Percentiles rank a stretch among this genome's conserved stretches.
Evolutionary conservation across 805 yeast genomes (phyloP).

Genomic region (Lachancea quebecensis): DNA sequence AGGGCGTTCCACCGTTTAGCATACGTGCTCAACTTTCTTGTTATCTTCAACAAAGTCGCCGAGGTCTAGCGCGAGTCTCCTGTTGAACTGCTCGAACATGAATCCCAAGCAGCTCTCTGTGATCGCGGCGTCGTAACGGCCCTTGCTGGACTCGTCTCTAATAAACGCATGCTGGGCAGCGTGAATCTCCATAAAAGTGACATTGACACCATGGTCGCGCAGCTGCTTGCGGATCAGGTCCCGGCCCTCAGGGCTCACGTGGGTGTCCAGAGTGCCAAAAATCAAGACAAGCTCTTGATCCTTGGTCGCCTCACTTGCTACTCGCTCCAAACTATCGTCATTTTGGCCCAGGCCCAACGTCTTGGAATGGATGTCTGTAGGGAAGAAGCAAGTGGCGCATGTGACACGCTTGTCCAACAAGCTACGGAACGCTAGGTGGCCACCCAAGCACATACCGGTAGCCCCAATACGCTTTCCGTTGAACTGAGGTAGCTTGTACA

Average conservation of each 20-base stretch:
- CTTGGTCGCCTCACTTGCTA: conserved; percentile 44
- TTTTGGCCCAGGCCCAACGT: conserved; percentile 56
- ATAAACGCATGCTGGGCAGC: conserved; percentile 83
- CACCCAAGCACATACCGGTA: conserved; percentile 85
- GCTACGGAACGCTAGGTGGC: conserved; percentile 71
- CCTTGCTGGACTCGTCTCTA: conserved; percentile 71
- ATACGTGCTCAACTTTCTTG: conserved; percentile 52
- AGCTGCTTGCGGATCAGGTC: conserved; percentile 58
- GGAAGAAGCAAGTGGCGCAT: conserved; percentile 71
- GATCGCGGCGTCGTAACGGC: conserved; percentile 74
- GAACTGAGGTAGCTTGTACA: conserved; percentile 51
- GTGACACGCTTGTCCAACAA: conserved; percentile 51
- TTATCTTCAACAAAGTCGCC: conserved; percentile 54
- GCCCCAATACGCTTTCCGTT: conserved; percentile 65
- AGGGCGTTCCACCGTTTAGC: conserved; percentile 32
- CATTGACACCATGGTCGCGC: conserved; percentile 51
- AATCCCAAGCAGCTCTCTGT: conserved; percentile 62
- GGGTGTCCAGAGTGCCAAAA: conserved; percentile 74
- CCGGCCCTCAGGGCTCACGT: conserved; percentile 73
- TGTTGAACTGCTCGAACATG: conserved; percentile 62
- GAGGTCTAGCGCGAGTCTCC: conserved; percentile 57
- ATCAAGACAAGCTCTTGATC: conserved; percentile 56
- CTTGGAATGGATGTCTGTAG: conserved; percentile 70
- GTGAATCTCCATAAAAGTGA: conserved; percentile 66
- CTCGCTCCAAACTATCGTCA: conserved; percentile 58